These are phyloP conservation scores for Canna indica DNA, from an alignment of 176 grass and related monocot species.

Conservation along the genomic window DNA sequence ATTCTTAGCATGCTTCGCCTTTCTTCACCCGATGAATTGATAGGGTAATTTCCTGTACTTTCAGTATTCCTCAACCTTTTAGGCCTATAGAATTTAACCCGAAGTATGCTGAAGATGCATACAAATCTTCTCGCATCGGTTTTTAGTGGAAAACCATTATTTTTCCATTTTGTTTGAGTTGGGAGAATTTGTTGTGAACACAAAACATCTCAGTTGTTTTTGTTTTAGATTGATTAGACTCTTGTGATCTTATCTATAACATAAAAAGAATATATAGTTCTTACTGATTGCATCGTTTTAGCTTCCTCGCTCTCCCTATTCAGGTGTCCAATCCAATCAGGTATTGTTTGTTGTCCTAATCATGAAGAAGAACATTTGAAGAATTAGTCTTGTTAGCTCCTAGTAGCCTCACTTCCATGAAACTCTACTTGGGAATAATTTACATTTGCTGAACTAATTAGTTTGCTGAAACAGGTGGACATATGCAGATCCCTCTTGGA, in stretches of 20 bases:
- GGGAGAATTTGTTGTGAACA: neutral
- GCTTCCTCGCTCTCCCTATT: too few species aligned
- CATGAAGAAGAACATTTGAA: neutral
- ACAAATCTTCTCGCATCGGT: neutral
- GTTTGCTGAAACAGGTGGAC: slow-evolving; percentile 58
- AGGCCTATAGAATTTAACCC: neutral
- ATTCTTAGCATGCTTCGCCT: slow-evolving; percentile 72
- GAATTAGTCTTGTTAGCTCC: neutral
- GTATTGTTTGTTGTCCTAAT: neutral
- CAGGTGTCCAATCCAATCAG: too few species aligned
- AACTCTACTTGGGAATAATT: too few species aligned
- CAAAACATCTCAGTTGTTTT: too few species aligned
- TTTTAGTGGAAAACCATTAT: neutral
- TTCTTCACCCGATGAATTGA: slow-evolving; percentile 92
- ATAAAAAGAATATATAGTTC: too few species aligned
- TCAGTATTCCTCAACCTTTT: neutral
- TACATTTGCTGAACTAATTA: slow-evolving; percentile 10
- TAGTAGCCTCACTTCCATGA: neutral
- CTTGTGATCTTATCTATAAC: too few species aligned
- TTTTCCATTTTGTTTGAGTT: neutral
- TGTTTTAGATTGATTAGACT: too few species aligned
- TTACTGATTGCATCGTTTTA: too few species aligned
- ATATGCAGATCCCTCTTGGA: slow-evolving; percentile 93
- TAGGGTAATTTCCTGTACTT: slow-evolving; percentile 46
- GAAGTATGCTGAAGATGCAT: neutral